Base-by-base conservation (phyloP, 148 eudicot genomes). In the Chenopodium formosanum region DNA sequence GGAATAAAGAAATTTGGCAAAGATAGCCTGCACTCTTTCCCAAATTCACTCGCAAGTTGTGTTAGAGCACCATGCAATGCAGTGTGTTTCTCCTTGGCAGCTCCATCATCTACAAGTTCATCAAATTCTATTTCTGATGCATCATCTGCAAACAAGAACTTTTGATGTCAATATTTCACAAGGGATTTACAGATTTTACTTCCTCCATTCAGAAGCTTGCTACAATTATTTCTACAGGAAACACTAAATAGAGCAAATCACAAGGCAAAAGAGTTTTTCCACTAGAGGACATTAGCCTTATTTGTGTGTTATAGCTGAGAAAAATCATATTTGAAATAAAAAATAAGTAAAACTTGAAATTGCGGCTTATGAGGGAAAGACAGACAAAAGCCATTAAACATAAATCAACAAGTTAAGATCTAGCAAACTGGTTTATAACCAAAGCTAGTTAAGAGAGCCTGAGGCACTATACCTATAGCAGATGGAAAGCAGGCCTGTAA, bases 21-120 rank as follows among this genome's bases (percentile, higher is more conserved):
- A 17, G 97, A 96, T 82, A 96, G 70, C 98, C 86, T 92, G 78
- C 94, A 91, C 85, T 94, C 99, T 83, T 84, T 91, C 66, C 92
- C 85, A 85, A 94, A 94, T 82, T 90, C 96, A 76, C 93, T 89
- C 48, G 91, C 86, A 48, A 97, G 90, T 72, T 85, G 90, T 53
- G 88, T 89, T 70, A 97, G 85, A 75, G 99, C 99, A 60, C 56
- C 48, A 65, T 85, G 93, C 70, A 97, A 88, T 62, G 98, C 94
- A 67, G 85, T 78, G 70, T 94, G 89, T 82, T 90, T 94, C 85
- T 90, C 91, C 67, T 82, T 81, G 50, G 85, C 90, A 80, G 84
- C 83, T 69, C 50, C 81, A 79, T 93, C 93, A 82, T 86, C 90
- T 22, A 82, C 87, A 50, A 86, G 88, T 78, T 89, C 86, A 82